Base-by-base conservation (phyloP, 1,139 yeast species). In the Sugiyamaella xylanicola region DNA sequence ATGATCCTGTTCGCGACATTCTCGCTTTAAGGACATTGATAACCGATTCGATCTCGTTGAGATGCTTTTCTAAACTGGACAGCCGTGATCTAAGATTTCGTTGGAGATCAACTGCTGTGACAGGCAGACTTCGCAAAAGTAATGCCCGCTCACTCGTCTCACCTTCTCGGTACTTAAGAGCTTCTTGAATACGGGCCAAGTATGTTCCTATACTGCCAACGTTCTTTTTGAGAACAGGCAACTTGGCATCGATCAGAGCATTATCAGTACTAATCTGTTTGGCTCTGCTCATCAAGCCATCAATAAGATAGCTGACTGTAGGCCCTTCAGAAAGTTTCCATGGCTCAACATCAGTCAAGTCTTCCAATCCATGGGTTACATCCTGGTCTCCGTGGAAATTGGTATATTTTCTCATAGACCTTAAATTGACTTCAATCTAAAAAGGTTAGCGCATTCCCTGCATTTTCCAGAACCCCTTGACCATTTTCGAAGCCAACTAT, bases 41-140 rank as follows among this genome's bases (percentile, higher is more conserved):
- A 9, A 56, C 58, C 2, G 64, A 58, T 51, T 64, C 67, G 17
- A 61, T 32, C n/a, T 58, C 51, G 19, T 54, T 52, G 25, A 66
- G 54, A 11, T 57, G 53, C 15, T 57, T 53, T 21, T 59, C 64
- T n/a, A 64, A 51, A 11, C 45, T 48, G 11, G 57, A 53, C 11
- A 61, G 20, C 2, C 37, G 46, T 36, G 47, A 54, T 11, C 68
- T 54, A 17, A 66, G 45, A 39, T 58, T 57, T 20, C 61, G 56
- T 54, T 65, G 68, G 17, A 66, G 55, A 36, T 64, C 62, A 11
- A 65, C 65, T 1, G 66, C 70, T 16, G 60, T 59, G 9, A 63
- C 62, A 1, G 70, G 67, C 43, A 66, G 50, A 7, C 61, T 54
- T 39, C 69, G 56, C 32, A 61, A 53, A 19, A 50, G 54, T 41